phyloP scores from a whole-genome alignment of 2,329 filamentous ascomycete species.

The Macrophomina tecta region DNA sequence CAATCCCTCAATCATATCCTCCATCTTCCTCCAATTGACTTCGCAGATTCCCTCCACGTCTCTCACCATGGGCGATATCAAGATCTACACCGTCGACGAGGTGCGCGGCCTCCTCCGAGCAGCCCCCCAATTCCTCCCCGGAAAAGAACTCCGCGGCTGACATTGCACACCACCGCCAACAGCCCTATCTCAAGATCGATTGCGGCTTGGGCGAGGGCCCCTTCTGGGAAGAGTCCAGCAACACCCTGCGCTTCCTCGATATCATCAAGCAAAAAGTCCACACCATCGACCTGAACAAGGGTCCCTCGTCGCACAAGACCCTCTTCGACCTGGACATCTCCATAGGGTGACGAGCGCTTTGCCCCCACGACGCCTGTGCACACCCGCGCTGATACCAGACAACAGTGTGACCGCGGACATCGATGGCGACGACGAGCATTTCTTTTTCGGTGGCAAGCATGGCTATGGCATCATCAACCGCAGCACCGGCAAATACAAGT shows the following conservation, averaged over 20 bases:
- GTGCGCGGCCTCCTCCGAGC: background rate
- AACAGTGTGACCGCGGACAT: constrained; percentile 73
- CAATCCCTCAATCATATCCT: constrained; percentile 9
- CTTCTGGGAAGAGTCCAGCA: constrained; percentile 70
- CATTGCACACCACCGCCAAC: background rate
- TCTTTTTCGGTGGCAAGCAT: constrained; percentile 80
- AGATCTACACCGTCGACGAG: constrained; percentile 27
- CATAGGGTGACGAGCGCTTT: constrained; percentile 53
- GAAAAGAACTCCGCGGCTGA: constrained; percentile 11
- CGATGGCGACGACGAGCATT: constrained; percentile 68
- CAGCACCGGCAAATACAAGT: constrained; percentile 59
- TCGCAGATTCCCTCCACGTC: background rate
- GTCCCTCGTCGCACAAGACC: constrained; percentile 62
- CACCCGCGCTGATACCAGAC: constrained; percentile 11
- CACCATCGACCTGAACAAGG: constrained; percentile 69
- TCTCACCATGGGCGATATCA: constrained; percentile 22
- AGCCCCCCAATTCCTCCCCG: background rate
- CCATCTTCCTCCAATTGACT: background rate
- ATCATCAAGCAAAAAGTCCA: constrained; percentile 80
- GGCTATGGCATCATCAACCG: constrained; percentile 81
- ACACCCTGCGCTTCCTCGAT: constrained; percentile 78
- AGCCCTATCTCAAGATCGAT: constrained; percentile 64
- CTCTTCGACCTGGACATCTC: constrained; percentile 63
- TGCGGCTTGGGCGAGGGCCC: constrained; percentile 77
- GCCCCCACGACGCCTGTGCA: background rate